A percentile compares a stretch with the other conserved stretches of the same genome.
Conservation (phyloP, 371 early-diverging fungal genomes). For the Nematocida sp. region DNA sequence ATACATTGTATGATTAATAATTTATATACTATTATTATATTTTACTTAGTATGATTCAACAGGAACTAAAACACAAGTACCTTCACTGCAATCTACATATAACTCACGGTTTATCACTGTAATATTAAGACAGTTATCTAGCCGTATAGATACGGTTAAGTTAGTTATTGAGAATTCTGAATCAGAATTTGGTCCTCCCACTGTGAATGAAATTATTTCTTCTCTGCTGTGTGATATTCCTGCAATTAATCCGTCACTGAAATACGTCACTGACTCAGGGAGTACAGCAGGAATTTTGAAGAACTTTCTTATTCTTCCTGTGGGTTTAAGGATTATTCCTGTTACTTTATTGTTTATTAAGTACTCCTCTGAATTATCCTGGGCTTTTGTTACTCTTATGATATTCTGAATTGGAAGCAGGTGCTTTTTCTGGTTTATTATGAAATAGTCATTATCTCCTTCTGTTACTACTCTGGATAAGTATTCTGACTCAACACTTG, state of each 20-base stretch:
- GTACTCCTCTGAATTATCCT: constrained; percentile 6
- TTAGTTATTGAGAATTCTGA: constrained; percentile 39
- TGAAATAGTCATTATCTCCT: constrained; percentile 15
- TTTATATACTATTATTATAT: neutral
- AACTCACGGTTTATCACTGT: neutral
- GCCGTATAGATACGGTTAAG: constrained; percentile 13
- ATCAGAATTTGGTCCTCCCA: constrained; percentile 41
- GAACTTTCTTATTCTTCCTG: constrained; percentile 26
- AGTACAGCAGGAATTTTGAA: constrained; percentile 29
- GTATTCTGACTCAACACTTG: neutral
- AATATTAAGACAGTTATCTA: constrained; percentile 8
- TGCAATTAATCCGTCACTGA: constrained; percentile 18
- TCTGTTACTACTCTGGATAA: neutral
- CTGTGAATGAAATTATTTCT: constrained; percentile 47
- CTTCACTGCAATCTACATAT: constrained; percentile 14
- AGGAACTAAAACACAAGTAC: constrained; percentile 15
- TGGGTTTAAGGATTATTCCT: constrained; percentile 14
- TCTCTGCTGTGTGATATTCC: constrained; percentile 28
- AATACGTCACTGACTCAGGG: constrained; percentile 33
- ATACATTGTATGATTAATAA: neutral
- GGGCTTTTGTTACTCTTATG: neutral
- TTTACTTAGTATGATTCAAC: neutral
- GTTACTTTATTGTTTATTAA: constrained; percentile 25
- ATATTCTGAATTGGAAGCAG: constrained; percentile 16
- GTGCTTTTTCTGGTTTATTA: neutral